Evolutionary conservation across 2,329 filamentous ascomycete genomes (phyloP), one percentile per base, ranked within the genome.

Genomic region (Colletotrichum sp.): DNA sequence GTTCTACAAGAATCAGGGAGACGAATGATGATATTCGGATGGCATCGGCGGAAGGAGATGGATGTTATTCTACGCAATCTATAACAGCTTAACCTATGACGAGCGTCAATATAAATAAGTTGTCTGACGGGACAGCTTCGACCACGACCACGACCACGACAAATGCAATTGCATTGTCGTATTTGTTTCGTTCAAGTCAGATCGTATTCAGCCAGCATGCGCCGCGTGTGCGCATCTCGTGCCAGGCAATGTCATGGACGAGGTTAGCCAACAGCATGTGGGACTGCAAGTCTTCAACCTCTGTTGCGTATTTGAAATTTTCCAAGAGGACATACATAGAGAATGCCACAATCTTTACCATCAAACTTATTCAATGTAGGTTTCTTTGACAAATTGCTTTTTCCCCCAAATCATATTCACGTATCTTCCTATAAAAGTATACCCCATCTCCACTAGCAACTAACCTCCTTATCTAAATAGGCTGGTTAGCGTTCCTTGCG

Each of bases 141-240:
- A 3, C 39, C 39, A 44, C 9, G 5, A 18, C 16, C 36, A 9
- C 36, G 16, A n/a, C 8, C 39, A 10, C 39, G 18, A 44, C 39
- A n/a, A 44, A 44, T 39, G 0, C 16, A 2, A 39, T 18, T 0
- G 7, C 7, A 18, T 2, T 0, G 36, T 39, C 16, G 0, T 18
- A 0, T 5, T 5, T 18, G 1, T 18, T 39, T 44, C 36, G 16
- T 18, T 10, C 5, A 5, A 18, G 3, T 44, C 36, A 18, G 2
- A n/a, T n/a, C 39, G 5, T 44, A n/a, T 44, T n/a, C 39, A 44
- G 39, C 39, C 18, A 44, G 39, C 39, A 44, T 44, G 39, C 39
- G 18, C 18, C 5, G 39, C 6, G 39, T 9, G 9, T 44, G 39
- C 3, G 39, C 18, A 5, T 44, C 18, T 44, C 18, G 39, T n/a